These are phyloP conservation scores for Peniophora sp. DNA, from an alignment of 1,284 basidiomycete genomes.

Conservation along the genomic window DNA sequence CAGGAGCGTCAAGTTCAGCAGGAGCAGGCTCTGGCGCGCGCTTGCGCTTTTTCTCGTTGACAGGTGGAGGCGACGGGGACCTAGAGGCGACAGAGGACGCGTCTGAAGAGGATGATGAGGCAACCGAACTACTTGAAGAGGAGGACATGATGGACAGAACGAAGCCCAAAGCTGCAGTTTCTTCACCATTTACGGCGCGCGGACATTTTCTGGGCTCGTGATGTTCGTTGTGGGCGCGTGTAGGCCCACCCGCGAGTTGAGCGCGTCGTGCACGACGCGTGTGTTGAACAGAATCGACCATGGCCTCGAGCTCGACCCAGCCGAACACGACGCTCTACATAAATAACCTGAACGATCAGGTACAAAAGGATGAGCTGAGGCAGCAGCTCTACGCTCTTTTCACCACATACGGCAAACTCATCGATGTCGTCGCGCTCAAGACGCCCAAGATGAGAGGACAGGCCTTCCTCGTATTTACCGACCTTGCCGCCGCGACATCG, in stretches of 20 bases:
- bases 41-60: background rate
- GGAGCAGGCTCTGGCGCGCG: background rate
- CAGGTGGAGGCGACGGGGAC: constrained; percentile 1
- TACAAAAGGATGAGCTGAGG: constrained; percentile 89
- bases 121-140: no score
- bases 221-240: constrained; percentile 14
- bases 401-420: constrained; percentile 85
- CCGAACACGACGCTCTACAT: constrained; percentile 90
- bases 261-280: background rate
- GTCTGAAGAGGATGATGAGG: constrained; percentile 6
- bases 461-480: constrained; percentile 93
- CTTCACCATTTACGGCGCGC: no score
- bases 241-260: constrained; percentile 6
- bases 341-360: constrained; percentile 90
- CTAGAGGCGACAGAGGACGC: constrained; percentile 5
- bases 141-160: no score
- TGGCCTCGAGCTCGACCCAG: constrained; percentile 44
- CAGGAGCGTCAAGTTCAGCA: constrained; percentile 11
- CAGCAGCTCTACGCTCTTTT: constrained; percentile 86
- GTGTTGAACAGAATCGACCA: constrained; percentile 1
- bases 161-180: no score
- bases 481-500: constrained; percentile 81
- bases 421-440: constrained; percentile 94
- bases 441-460: constrained; percentile 85
- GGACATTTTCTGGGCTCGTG: constrained; percentile 17